Evolutionary conservation across 1,284 basidiomycete genomes (phyloP), one percentile per base, ranked within the genome.

Genomic region (Rhodofomes roseus): DNA sequence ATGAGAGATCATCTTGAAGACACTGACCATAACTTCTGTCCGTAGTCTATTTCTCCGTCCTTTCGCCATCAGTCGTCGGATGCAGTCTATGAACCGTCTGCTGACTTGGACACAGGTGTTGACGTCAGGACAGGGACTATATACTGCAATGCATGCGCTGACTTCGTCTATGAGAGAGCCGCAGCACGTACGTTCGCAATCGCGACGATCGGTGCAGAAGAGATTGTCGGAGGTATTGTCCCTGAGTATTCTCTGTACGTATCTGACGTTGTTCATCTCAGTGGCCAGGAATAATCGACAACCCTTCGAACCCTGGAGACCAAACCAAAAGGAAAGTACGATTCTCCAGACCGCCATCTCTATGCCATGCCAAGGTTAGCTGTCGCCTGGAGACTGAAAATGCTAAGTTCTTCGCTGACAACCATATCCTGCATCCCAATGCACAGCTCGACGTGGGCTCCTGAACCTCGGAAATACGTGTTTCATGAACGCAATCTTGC

Each of bases 391-490:
- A 22, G 54, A 25, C 31, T n/a, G 18, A 9, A 4, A 29, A n/a
- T n/a, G 20, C 43, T 14, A 23, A 7, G n/a, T 55, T n/a, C n/a
- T n/a, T n/a, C n/a, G 7, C 20, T 43, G 27, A 54, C 51, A 16
- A 16, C 12, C 11, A 9, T 34, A 34, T 31, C 31, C 22, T 29
- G 22, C 36, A 20, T 39, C 57, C 63, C 25, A 29, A 62, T 37
- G 29, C 22, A 18, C 64, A 92, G 93, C 87, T 57, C 87, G 93
- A 11, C 83, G 94, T 58, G 96, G 96, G 0, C 79, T 98, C 2
- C 79, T 97, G 50, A 98, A 98, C 71, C 86, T 98, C 7, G 93
- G 94, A 5, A 93, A 96, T 67, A 98, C 96, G 0, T 99, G 96
- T 70, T 98, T 95, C 76, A 81, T 99, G 70, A 96, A 95, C 63